Conservation (phyloP, 495 filamentous ascomycete species). For the Aspergillus incahuasiensis region DNA sequence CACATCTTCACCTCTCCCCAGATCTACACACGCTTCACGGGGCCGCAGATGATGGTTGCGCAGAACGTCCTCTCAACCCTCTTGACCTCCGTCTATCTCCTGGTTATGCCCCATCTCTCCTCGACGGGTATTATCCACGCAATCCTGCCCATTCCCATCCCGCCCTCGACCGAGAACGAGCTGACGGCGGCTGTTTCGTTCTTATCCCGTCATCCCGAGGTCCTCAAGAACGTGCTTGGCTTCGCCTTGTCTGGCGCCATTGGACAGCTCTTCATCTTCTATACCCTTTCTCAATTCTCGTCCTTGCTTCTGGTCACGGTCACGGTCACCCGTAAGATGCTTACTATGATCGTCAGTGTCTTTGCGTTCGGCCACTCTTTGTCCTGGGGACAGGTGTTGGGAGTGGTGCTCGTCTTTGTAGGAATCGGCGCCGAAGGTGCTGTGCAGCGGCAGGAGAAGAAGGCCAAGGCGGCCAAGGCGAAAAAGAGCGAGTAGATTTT, state of each 20-base stretch:
- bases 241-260: conserved; percentile 92
- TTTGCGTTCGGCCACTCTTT: conserved; percentile 90
- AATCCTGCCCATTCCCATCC: conserved; percentile 58
- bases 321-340: conserved; percentile 96
- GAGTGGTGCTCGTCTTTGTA: conserved; percentile 88
- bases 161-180: conserved; percentile 57
- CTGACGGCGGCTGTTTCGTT: conserved; percentile 75
- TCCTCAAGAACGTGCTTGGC: conserved; percentile 77
- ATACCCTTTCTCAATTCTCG: conserved; percentile 87
- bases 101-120: conserved; percentile 73
- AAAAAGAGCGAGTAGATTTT: conserved; percentile 48
- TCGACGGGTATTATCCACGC: conserved; percentile 59
- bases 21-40: conserved; percentile 66
- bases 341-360: conserved; percentile 96
- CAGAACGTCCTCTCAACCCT: conserved; percentile 79
- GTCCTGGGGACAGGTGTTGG: conserved; percentile 81
- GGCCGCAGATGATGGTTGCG: conserved; percentile 99
- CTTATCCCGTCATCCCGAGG: conserved; percentile 67
- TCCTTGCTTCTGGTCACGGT: conserved; percentile 91
- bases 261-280: conserved; percentile 97
- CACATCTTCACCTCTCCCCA: conserved; percentile 70
- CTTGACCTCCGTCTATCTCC: conserved; percentile 69
- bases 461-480: conserved; percentile 70
- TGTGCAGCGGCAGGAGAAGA: conserved; percentile 79
- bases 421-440: conserved; percentile 87